Conservation (phyloP, 768 basidiomycete genomes). For the Rhodotorula kratochvilovae region DNA sequence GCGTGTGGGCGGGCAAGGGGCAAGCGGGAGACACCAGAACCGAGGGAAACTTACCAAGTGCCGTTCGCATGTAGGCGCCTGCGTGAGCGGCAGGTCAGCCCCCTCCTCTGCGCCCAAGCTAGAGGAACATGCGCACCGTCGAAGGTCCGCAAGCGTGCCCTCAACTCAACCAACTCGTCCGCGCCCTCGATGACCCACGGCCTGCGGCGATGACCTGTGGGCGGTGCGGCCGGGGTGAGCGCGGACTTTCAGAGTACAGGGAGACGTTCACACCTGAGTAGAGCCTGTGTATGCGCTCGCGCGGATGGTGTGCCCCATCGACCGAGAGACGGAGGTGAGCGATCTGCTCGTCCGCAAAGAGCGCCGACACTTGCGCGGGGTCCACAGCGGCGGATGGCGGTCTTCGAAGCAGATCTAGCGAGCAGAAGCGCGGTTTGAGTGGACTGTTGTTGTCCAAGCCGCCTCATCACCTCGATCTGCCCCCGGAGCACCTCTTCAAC, state of each 20-base stretch:
- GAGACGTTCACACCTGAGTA: too few relatives aligned
- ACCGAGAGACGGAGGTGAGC: background rate
- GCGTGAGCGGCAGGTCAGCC: background rate
- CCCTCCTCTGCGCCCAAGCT: background rate
- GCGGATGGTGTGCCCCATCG: too few relatives aligned
- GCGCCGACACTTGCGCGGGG: too few relatives aligned
- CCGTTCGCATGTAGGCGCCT: slow-evolving; percentile 73
- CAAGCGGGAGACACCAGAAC: background rate
- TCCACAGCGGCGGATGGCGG: too few relatives aligned
- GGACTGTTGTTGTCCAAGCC: too few relatives aligned
- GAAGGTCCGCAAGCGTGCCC: slow-evolving; percentile 76
- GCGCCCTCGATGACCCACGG: slow-evolving; percentile 5
- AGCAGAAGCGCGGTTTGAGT: too few relatives aligned
- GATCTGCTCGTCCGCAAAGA: background rate
- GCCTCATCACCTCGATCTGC: too few relatives aligned
- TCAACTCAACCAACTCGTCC: slow-evolving; percentile 51
- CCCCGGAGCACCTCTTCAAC: too few relatives aligned
- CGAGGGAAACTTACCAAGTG: slow-evolving; percentile 55
- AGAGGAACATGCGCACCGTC: slow-evolving; percentile 46
- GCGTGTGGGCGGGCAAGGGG: too few relatives aligned
- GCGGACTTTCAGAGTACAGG: too few relatives aligned
- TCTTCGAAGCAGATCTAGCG: too few relatives aligned
- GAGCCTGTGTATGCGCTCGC: background rate
- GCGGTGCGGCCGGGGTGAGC: too few relatives aligned
- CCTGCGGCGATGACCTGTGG: slow-evolving; percentile 11